Evolutionary conservation across 1,284 basidiomycete genomes (phyloP), one percentile per base, ranked within the genome.

Genomic region (Mycena citricolor): DNA sequence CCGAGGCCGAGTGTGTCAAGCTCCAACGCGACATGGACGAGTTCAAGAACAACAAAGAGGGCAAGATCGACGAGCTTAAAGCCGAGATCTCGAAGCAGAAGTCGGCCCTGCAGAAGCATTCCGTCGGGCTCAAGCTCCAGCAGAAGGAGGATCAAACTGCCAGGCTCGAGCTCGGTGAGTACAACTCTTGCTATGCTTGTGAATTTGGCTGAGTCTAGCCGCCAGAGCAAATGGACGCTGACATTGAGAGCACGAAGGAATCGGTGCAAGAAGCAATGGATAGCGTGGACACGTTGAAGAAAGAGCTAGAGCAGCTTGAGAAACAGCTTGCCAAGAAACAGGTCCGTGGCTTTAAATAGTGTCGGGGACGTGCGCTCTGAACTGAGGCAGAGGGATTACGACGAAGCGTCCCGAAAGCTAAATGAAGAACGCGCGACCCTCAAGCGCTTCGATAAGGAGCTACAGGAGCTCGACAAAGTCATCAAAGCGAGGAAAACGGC

Each of bases 11-110:
- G 51, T 81, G 82, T 61, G 84, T 84, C 68, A 88, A 86, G 54
- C 81, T 98, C 19, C 90, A 98, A 67, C 86, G 86, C 60, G 97
- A 99, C 63, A 98, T 99, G 93, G 83, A 82, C 42, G 97, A 99
- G 71, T 97, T 99, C 71, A 94, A 97, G 71, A 86, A 93, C 64
- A 94, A 99, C 73, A 97, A 97, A 65, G 95, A 97, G 45, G 91
- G 91, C 35, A 99, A 99, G 69, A 88, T 94, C 43, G 89, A 89
- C 30, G 88, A 98, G 64, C 81, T 99, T 57, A 95, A 94, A 74
- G 77, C 76, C 17, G 81, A 84, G 47, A 92, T 97, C 52, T 74
- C 76, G 12, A 83, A 80, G 60, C 86, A 91, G 65, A 97, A 95
- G 66, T 73, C 80, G 13, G 80, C 79, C 5, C 70, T 95, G 8